Evolutionary conservation across 805 yeast species (phyloP), one percentile per base, ranked within the genome.

Genomic region (Candida lessepsii): DNA sequence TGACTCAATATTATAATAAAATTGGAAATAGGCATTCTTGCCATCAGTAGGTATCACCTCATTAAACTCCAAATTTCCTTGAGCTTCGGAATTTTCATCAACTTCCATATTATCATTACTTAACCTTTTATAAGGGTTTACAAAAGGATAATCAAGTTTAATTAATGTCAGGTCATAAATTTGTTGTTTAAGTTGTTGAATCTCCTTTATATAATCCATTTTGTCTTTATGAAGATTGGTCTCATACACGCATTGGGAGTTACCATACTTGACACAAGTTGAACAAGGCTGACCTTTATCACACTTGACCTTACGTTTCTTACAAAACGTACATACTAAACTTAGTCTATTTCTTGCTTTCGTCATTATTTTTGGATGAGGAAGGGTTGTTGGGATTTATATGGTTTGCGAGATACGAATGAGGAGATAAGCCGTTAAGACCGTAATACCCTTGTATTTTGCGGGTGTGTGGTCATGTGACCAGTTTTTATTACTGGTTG

Each of bases 251-350:
- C 49, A 46, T 8, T 42, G 29, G 2, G 52, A 41, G 17, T 55
- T 56, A 3, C 50, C 47, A 38, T 62, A 59, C 39, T 55, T 60
- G 17, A 56, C 43, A 46, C 73, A 67, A 8, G 65, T 47, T 15
- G 61, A 53, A 40, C 73, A 67, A 2, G 71, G 71, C 30, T 53
- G 47, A 9, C 57, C 58, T 19, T 60, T 50, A 46, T 67, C 68
- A 51, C 73, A 67, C 35, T 59, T 63, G 37, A 64, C 64, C 45
- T 67, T 67, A 21, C 71, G 47, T 35, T 51, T 50, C 44, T 60
- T 60, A 49, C 73, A 67, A 40, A 59, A 63, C 9, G 35, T 28
- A 24, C 42, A 39, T 5, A 39, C 42, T 5, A 70, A 52, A 1
- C 60, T 54, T 43, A 65, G 56, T 14, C 76, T 53, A 31, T 66